Percentiles rank a stretch among this genome's conserved stretches.
Evolutionary conservation across 2,329 filamentous ascomycete genomes (phyloP).

Genomic region (Ramichloridium luteum): DNA sequence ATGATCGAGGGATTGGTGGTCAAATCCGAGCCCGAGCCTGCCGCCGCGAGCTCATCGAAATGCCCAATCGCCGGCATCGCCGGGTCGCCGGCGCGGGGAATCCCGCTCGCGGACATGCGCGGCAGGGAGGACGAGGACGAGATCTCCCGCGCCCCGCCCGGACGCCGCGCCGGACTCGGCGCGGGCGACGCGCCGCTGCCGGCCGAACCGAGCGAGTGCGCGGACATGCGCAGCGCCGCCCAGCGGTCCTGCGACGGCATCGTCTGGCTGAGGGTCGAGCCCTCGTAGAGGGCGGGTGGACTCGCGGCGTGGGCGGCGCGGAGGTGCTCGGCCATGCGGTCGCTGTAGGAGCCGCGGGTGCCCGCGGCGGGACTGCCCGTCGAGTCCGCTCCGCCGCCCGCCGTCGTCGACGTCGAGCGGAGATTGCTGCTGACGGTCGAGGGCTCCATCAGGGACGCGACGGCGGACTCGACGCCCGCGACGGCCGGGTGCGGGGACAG

Average conservation of each 20-base stretch:
- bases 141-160: conserved; percentile 13
- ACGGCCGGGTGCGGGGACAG: too few species aligned
- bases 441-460: conserved; percentile 79
- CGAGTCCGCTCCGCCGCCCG: too few species aligned
- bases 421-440: conserved; percentile 50
- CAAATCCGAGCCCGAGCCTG: conserved; percentile 51
- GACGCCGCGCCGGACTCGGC: conserved; percentile 34
- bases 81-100: conserved; percentile 57
- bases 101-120: conserved; percentile 54
- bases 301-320: conserved; percentile 15
- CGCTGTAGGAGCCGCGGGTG: conserved; percentile 14
- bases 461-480: conserved; percentile 73
- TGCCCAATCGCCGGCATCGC: conserved; percentile 72
- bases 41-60: conserved; percentile 40
- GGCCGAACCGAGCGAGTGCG: conserved; percentile 23
- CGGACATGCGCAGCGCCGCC: conserved; percentile 30
- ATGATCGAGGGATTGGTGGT: conserved; percentile 78
- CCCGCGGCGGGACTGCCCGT: conserved; percentile 14
- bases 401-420: conserved; percentile 11
- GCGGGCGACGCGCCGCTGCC: conserved; percentile 37
- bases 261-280: conserved; percentile 21
- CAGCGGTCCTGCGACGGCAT: conserved; percentile 24
- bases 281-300: conserved; percentile 19
- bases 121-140: conserved; percentile 26
- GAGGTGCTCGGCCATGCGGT: conserved; percentile 18